Base-by-base conservation (phyloP, 2,329 filamentous ascomycete species). In the Monilinia laxa region DNA sequence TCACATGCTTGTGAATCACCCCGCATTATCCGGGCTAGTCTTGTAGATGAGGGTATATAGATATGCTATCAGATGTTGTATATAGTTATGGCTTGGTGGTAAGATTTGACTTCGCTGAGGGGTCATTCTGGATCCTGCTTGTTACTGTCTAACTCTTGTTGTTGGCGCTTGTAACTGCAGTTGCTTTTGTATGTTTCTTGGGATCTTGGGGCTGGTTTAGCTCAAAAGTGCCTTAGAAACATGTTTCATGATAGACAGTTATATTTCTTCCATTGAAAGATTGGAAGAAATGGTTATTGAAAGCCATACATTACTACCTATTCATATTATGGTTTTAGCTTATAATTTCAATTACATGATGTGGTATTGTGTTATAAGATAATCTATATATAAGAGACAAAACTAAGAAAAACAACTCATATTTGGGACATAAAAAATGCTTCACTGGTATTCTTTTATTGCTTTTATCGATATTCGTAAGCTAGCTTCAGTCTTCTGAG, bases 1-100 rank as follows among this genome's bases (percentile, higher is more conserved):
- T 35, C 28, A 18, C 35, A 40, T 57, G 38, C 25, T 62, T 51
- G 45, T 38, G 31, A 51, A 18, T 5, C 58, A 62, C 58, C 45
- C 58, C 45, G 45, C 58, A 62, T 18, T 38, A 51, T 38, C 45
- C 4, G n/a, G 58, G 45, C 28, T 60, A 11, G 25, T 35, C 3
- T 18, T 9, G n/a, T 5, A 23, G 12, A 60, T 1, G 5, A 25
- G 14, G 20, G n/a, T 14, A 11, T 23, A 20, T 23, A 38, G 31
- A 14, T 51, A 51, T 9, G 25, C n/a, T 20, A 12, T n/a, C 45
- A 51, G 45, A 51, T 62, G n/a, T 62, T 51, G 45, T 51, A 51
- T 25, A 38, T 62, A 40, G n/a, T 5, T 51, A n/a, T 38, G 16
- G 12, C 9, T 12, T 0, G 5, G 40, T 47, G 25, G 23, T 18